Conservation (phyloP, 441 rosid genomes). For the Gossypium aridum region DNA sequence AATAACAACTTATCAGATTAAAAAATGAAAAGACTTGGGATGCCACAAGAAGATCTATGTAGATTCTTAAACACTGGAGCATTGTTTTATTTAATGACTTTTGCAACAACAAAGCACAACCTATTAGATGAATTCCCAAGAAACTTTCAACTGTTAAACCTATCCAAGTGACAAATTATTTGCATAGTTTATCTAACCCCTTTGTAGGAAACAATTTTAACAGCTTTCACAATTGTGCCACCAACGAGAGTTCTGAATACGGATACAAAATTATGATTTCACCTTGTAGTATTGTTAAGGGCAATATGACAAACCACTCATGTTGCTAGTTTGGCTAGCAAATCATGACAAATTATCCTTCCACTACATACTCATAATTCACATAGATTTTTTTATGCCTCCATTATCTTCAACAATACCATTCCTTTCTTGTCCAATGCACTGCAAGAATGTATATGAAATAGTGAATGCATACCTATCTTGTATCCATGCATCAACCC, state of each 20-base stretch:
- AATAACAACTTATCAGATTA: not conserved
- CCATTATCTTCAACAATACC: not conserved
- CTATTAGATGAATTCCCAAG: not conserved
- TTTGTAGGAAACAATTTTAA: not conserved
- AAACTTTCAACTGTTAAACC: not conserved
- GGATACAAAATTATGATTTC: not conserved
- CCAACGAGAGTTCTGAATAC: not conserved
- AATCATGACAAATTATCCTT: not conserved
- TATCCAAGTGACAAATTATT: not conserved
- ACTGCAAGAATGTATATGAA: not conserved
- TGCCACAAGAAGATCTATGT: not conserved
- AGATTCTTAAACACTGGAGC: not conserved
- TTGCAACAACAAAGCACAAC: not conserved
- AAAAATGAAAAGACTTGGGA: not conserved
- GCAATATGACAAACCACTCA: not conserved
- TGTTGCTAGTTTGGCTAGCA: not conserved
- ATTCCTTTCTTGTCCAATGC: not conserved
- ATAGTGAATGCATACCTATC: conserved; percentile 49
- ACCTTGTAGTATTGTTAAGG: not conserved
- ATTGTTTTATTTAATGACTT: not conserved
- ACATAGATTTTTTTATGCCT: not conserved
- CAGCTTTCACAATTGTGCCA: not conserved
- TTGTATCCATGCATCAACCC: conserved; percentile 80
- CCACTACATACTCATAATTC: not conserved
- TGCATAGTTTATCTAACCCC: not conserved